Conservation (phyloP, 2,329 filamentous ascomycete species). For the Teratosphaeria viscida region DNA sequence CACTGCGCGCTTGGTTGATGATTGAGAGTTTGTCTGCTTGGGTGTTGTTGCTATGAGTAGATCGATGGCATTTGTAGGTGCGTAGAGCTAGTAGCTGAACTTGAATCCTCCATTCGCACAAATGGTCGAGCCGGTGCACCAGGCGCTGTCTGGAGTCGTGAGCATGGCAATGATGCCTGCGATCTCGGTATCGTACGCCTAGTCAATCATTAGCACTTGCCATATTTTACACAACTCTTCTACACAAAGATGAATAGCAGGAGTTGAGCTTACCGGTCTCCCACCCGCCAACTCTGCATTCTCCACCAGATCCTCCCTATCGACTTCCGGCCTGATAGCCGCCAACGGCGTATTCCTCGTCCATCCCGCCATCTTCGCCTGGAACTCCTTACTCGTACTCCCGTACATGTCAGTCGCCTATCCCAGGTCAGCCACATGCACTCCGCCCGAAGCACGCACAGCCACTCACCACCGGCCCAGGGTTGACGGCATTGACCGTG, state of each 20-base stretch:
- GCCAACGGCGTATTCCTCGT: slow-evolving; percentile 56
- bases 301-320: slow-evolving; percentile 46
- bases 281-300: slow-evolving; percentile 39
- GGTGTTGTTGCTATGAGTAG: neutral
- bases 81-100: slow-evolving; percentile 29
- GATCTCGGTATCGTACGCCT: slow-evolving; percentile 58
- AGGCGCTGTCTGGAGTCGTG: slow-evolving; percentile 58
- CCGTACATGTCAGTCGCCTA: slow-evolving; percentile 49
- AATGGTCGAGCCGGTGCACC: slow-evolving; percentile 68
- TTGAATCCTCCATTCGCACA: slow-evolving; percentile 72
- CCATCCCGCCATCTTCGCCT: slow-evolving; percentile 48
- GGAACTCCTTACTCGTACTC: slow-evolving; percentile 46
- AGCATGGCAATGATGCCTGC: slow-evolving; percentile 69
- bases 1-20: too few relatives aligned
- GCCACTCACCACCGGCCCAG: slow-evolving; percentile 43
- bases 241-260: neutral
- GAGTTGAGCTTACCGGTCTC: slow-evolving; percentile 32
- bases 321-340: slow-evolving; percentile 49
- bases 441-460: too few relatives aligned
- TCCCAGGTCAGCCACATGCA: neutral
- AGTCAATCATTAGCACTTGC: slow-evolving; percentile 1
- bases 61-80: neutral
- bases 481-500: slow-evolving; percentile 57
- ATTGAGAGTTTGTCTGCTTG: neutral
- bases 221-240: too few relatives aligned